A percentile compares a stretch with the other conserved stretches of the same genome.
Conservation (phyloP, 2,329 filamentous ascomycete species). For the Aspergillus fructus region DNA sequence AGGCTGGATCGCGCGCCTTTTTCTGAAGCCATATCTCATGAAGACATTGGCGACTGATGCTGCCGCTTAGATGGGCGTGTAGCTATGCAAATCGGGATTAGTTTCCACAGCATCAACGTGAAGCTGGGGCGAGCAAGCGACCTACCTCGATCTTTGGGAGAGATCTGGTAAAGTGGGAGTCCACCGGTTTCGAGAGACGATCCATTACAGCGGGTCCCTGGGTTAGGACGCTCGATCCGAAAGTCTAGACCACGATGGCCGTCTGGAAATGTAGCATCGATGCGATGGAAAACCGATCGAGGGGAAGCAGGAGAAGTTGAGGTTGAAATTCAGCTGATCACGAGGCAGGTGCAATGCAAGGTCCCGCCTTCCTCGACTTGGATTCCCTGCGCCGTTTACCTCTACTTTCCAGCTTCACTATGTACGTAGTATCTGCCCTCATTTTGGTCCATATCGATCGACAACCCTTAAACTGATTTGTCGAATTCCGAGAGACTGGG, state of each 20-base stretch:
- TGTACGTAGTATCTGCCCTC: no score
- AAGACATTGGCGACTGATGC: slow-evolving; percentile 69
- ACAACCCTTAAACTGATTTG: not conserved
- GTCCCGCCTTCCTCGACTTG: not conserved
- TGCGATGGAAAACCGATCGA: not conserved
- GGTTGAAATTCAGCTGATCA: not conserved
- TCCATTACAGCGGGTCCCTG: slow-evolving; percentile 20
- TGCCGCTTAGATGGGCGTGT: slow-evolving; percentile 78
- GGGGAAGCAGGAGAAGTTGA: not conserved
- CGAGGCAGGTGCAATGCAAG: not conserved
- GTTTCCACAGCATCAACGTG: not conserved
- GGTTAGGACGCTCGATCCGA: not conserved
- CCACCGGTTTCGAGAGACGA: slow-evolving; percentile 24
- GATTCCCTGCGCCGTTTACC: not conserved
- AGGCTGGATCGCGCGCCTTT: slow-evolving; percentile 50
- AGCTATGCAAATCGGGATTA: slow-evolving; percentile 50
- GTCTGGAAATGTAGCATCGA: not conserved
- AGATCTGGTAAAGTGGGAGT: slow-evolving; percentile 29
- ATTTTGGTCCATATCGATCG: not conserved
- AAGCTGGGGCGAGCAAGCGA: not conserved
- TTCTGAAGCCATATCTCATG: slow-evolving; percentile 71
- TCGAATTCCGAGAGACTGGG: not conserved
- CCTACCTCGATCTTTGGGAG: slow-evolving; percentile 40
- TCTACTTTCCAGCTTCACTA: no score
- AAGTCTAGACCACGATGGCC: not conserved